Conservation (phyloP, 1,139 yeast genomes). For the Saccharomyces hybrid region DNA sequence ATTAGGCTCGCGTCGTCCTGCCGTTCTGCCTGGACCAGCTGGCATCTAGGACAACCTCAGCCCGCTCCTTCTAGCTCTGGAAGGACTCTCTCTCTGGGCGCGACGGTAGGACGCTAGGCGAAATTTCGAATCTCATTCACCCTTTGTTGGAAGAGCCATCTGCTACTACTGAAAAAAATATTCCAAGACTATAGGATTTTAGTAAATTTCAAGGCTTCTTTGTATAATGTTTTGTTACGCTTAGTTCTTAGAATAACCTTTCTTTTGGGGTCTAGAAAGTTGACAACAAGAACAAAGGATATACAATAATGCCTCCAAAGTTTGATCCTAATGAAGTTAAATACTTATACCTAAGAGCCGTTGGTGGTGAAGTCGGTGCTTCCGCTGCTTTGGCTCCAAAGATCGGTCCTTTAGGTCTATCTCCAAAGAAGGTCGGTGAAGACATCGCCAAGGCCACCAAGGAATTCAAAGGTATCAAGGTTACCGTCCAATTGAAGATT, state of each 20-base stretch:
- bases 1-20: background rate
- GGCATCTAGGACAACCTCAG: background rate
- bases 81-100: background rate
- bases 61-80: background rate
- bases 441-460: slow-evolving; percentile 99
- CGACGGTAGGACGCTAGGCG: background rate
- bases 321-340: slow-evolving; percentile 98
- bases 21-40: background rate
- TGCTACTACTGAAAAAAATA: background rate
- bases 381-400: slow-evolving; percentile 99
- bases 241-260: background rate
- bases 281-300: slow-evolving; percentile 1
- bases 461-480: slow-evolving; percentile 98
- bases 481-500: slow-evolving; percentile 95
- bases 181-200: background rate
- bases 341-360: slow-evolving; percentile 98
- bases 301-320: slow-evolving; percentile 74
- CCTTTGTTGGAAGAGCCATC: background rate
- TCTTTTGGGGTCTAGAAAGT: slow-evolving; percentile 1
- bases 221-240: background rate
- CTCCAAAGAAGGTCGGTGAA: slow-evolving; percentile 99
- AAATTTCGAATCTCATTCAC: background rate
- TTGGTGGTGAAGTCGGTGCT: slow-evolving; percentile 99
- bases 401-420: slow-evolving; percentile 99
- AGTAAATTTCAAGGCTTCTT: background rate